A percentile compares a stretch with the other conserved stretches of the same genome.
Conservation (phyloP, 2,329 filamentous ascomycete species). For the Plenodomus biglobosus region DNA sequence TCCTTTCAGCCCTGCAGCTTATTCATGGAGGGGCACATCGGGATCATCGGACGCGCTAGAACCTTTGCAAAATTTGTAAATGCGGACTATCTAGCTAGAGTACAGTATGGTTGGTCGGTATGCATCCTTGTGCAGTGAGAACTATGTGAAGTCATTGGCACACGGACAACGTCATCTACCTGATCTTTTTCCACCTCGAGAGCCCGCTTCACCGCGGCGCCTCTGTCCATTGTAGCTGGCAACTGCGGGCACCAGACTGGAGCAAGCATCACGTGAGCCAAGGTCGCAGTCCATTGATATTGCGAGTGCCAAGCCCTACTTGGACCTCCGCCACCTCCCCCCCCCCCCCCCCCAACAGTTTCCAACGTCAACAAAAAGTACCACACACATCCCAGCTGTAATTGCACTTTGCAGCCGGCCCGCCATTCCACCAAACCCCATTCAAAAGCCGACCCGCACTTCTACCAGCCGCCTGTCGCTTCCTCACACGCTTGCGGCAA, state of each 20-base stretch:
- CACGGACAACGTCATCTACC: not conserved
- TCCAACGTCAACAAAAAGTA: not conserved
- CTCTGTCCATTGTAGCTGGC: not conserved
- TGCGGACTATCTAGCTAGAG: too few relatives aligned
- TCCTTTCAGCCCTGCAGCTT: slow-evolving; percentile 21
- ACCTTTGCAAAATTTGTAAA: not conserved
- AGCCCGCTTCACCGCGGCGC: too few relatives aligned
- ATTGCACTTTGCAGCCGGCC: slow-evolving; percentile 25
- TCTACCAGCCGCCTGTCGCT: slow-evolving; percentile 6
- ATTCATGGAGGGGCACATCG: slow-evolving; percentile 20
- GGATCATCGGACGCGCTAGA: slow-evolving; percentile 13
- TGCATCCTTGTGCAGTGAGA: not conserved
- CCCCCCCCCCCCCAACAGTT: slow-evolving; percentile 32
- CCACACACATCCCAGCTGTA: not conserved
- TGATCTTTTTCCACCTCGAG: too few relatives aligned
- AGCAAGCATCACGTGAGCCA: slow-evolving; percentile 1
- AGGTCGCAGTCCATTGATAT: too few relatives aligned
- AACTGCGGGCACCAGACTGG: not conserved
- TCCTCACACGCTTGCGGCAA: slow-evolving; percentile 9
- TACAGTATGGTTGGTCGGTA: too few relatives aligned
- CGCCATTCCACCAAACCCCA: slow-evolving; percentile 23
- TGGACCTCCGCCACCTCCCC: too few relatives aligned
- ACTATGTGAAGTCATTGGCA: not conserved
- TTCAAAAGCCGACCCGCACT: slow-evolving; percentile 18
- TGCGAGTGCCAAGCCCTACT: slow-evolving; percentile 10